These are phyloP conservation scores for Solanum arcanum DNA, from an alignment of 257 asterid species.

Conservation along the genomic window DNA sequence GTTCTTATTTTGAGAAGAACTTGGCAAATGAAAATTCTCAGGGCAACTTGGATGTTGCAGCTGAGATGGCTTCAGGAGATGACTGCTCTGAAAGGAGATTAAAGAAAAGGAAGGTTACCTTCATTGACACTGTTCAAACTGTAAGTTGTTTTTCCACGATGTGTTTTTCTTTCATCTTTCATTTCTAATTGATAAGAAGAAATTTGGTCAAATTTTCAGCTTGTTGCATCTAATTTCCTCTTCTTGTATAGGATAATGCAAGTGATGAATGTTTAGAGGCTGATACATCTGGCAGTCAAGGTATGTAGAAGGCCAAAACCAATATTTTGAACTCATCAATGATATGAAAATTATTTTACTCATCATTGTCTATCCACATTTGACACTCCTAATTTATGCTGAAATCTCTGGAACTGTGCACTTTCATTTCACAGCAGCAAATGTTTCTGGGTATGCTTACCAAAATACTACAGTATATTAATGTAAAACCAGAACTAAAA, in stretches of 20 bases:
- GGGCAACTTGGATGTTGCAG: conserved; percentile 11
- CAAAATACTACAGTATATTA: not conserved
- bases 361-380: not conserved
- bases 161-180: not conserved
- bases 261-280: conserved; percentile 11
- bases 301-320: not conserved
- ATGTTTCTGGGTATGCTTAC: not conserved
- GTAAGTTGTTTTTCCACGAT: conserved; percentile 26
- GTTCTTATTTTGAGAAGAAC: conserved; percentile 23
- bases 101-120: conserved; percentile 45
- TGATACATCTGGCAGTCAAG: conserved; percentile 16
- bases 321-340: not conserved
- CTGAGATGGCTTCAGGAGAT: conserved; percentile 10
- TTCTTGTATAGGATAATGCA: conserved; percentile 24
- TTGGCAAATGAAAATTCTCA: conserved; percentile 12
- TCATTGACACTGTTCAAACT: conserved; percentile 11
- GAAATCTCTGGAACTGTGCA: not conserved
- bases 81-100: conserved; percentile 14
- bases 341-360: not conserved
- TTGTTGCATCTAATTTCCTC: not conserved
- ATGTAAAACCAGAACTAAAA: not conserved
- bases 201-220: not conserved
- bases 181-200: not conserved
- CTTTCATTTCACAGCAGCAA: not conserved
- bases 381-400: not conserved